Base-by-base conservation (phyloP, 306 rosid species). In the Glycyrrhiza uralensis region DNA sequence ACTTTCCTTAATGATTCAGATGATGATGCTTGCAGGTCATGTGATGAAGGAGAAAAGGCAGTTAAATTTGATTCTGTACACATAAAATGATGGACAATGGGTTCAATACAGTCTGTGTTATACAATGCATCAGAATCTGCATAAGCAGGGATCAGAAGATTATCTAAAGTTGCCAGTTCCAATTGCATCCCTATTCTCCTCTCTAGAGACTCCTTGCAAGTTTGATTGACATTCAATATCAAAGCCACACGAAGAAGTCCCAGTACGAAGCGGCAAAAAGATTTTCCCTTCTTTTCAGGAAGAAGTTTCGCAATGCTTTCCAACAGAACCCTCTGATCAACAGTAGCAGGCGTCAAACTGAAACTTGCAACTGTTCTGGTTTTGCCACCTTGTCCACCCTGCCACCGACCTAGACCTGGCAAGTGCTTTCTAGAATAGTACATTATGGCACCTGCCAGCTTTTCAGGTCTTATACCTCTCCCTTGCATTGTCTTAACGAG, bases 321-420 rank as follows among this genome's bases (percentile, higher is more conserved):
- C 83, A 93, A 63, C 12, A 93, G 82, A 72, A 70, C 84, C 68
- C 68, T 89, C 66, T 93, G 98, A 85, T 93, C 92, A 56, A 83
- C 74, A 0, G 86, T 66, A 73, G 90, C 96, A 45, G 98, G 92
- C 1, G 89, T 83, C 79, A 90, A 79, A 76, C 96, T 87, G 47
- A 91, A 89, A 79, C 97, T 89, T 1, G 91, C 79, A 55, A 93
- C 89, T 51, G 90, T 85, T 77, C 91, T 76, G 28, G 91, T 72
- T 78, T 79, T 72, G 5, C 94, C 88, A 22, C 81, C 82, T 75
- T 83, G 90, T 74, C 87, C 81, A 47, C 91, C 88, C 74, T 82
- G 96, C 98, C 97, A 93, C 76, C 98, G 89, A 15, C 89, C 88
- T 0, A 93, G 78, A 72, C 98, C 98, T 0, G 98, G 98, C 60